Percentiles rank a stretch among this genome's conserved stretches.
These are phyloP conservation scores for Phialophora macrospora DNA, from an alignment of 2,329 filamentous ascomycete species.

Conservation along the genomic window DNA sequence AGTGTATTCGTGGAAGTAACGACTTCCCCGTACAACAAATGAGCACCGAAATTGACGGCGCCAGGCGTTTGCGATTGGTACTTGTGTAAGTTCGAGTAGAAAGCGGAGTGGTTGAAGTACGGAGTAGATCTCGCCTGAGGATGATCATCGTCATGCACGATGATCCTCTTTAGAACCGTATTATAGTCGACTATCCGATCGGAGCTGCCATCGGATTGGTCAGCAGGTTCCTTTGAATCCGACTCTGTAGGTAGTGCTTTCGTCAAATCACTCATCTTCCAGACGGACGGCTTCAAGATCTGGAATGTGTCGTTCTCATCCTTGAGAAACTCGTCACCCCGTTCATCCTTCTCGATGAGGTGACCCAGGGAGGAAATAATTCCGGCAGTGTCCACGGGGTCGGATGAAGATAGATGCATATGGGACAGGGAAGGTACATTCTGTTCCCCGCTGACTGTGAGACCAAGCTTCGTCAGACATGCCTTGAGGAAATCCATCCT, in stretches of 20 bases:
- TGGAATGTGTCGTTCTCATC: conserved; percentile 84
- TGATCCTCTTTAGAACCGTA: conserved; percentile 71
- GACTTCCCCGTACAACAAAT: conserved; percentile 85
- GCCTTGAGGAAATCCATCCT: conserved; percentile 78
- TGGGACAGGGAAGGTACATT: conserved; percentile 78
- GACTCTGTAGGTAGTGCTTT: conserved; percentile 54
- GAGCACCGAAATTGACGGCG: conserved; percentile 70
- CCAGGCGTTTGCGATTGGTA: conserved; percentile 61
- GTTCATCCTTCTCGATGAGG: conserved; percentile 69
- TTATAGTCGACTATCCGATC: conserved; percentile 76
- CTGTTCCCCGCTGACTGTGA: conserved; percentile 74
- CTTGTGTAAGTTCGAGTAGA: conserved; percentile 70
- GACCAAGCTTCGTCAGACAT: conserved; percentile 76
- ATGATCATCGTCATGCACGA: conserved; percentile 70
- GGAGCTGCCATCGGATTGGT: conserved; percentile 42
- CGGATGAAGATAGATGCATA: conserved; percentile 77
- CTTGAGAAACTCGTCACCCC: conserved; percentile 72
- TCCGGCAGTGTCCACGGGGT: conserved; percentile 67
- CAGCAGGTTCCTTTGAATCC: conserved; percentile 42
- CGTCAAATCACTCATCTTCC: conserved; percentile 62
- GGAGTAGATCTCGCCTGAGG: conserved; percentile 77
- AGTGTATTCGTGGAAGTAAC: conserved; percentile 93
- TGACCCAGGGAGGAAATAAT: conserved; percentile 67
- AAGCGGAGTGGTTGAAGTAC: conserved; percentile 82
- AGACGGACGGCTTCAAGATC: conserved; percentile 69